Evolutionary conservation across 2,329 filamentous ascomycete species (phyloP).

Genomic region (Bipolaris sorokiniana): DNA sequence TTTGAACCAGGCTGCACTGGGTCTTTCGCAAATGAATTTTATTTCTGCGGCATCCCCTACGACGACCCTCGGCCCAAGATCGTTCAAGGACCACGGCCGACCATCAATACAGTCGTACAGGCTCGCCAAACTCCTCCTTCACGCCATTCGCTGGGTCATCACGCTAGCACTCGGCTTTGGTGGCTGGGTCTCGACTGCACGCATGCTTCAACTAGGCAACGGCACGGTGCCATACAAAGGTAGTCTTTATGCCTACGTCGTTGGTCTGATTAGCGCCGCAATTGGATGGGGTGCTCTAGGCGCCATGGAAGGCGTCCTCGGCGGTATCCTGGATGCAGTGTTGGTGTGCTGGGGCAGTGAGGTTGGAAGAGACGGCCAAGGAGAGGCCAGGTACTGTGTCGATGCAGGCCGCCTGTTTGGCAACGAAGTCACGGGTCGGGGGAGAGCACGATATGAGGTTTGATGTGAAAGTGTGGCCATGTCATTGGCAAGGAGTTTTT

Average conservation of each 20-base stretch:
- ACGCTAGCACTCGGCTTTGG: conserved; percentile 88
- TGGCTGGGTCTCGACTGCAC: conserved; percentile 94
- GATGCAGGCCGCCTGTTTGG: conserved; percentile 91
- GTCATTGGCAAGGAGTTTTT: not conserved
- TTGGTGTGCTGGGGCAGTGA: conserved; percentile 96
- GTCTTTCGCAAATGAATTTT: conserved; percentile 81
- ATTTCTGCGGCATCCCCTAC: conserved; percentile 75
- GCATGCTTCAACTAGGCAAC: conserved; percentile 70
- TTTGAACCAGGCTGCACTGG: conserved; percentile 76
- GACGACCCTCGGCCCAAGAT: conserved; percentile 62
- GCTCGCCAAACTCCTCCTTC: conserved; percentile 87
- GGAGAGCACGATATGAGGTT: conserved; percentile 37
- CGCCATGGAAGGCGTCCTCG: conserved; percentile 86
- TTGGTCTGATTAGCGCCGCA: conserved; percentile 88
- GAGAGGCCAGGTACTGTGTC: conserved; percentile 80
- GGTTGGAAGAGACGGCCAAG: conserved; percentile 59
- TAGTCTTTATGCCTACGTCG: conserved; percentile 91
- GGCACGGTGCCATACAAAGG: conserved; percentile 63
- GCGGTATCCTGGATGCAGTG: conserved; percentile 84
- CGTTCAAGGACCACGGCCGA: conserved; percentile 51
- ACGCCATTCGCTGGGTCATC: conserved; percentile 91
- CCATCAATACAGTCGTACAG: conserved; percentile 79
- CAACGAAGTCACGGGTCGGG: conserved; percentile 47
- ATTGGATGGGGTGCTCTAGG: conserved; percentile 95
- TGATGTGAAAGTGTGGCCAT: conserved; percentile 12